Conservation (phyloP, 371 early-diverging fungal species). For the Syncephalastrum sp. region DNA sequence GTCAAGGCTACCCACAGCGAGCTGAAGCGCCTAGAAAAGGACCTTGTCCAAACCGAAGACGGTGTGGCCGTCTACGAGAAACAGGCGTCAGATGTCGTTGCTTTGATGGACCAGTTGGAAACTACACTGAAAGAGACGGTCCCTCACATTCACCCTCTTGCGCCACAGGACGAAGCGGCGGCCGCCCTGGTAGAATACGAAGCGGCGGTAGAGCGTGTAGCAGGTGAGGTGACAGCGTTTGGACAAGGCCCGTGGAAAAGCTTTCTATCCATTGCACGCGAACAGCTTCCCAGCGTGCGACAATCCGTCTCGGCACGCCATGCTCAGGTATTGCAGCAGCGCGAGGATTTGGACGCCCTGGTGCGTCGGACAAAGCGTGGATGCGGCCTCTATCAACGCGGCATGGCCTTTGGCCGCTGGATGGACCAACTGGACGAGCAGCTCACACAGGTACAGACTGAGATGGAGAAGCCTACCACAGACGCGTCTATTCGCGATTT, state of each 20-base stretch:
- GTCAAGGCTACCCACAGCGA: constrained; percentile 39
- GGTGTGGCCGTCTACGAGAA: constrained; percentile 21
- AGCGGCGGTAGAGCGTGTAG: not conserved
- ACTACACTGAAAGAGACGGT: not conserved
- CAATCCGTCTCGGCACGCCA: constrained; percentile 10
- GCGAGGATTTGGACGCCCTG: constrained; percentile 2
- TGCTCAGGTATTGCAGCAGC: constrained; percentile 8
- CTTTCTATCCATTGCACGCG: constrained; percentile 16
- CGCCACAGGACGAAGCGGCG: constrained; percentile 27
- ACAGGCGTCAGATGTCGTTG: constrained; percentile 14
- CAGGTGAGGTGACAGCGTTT: constrained; percentile 14
- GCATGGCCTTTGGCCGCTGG: constrained; percentile 30
- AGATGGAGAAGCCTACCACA: constrained; percentile 35
- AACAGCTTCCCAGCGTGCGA: constrained; percentile 14
- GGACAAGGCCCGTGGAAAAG: constrained; percentile 25
- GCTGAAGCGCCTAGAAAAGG: constrained; percentile 27
- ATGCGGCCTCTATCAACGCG: constrained; percentile 28
- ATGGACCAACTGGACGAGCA: constrained; percentile 34
- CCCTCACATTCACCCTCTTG: not conserved
- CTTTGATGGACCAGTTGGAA: constrained; percentile 9
- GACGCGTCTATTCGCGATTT: constrained; percentile 33
- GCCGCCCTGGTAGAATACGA: constrained; percentile 7
- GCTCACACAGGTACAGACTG: constrained; percentile 36
- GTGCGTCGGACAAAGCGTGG: constrained; percentile 17
- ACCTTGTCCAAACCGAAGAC: constrained; percentile 34